Percentiles rank a stretch among this genome's conserved stretches.
phyloP scores from a whole-genome alignment of 1,284 basidiomycete genomes.

The Puccinia horiana region DNA sequence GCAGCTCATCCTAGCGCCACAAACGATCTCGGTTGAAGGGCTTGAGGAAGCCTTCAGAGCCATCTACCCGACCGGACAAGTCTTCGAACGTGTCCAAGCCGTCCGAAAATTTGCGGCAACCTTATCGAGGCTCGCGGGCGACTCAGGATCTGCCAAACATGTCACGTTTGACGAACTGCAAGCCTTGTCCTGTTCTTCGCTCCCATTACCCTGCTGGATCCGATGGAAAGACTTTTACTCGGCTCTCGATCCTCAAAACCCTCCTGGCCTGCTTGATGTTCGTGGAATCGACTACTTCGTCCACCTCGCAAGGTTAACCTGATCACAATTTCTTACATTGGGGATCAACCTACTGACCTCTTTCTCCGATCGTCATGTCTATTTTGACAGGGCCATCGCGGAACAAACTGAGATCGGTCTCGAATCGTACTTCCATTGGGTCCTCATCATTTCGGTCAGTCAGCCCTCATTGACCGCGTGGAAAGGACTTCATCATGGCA shows the following conservation, averaged over 20 bases:
- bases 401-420: background rate
- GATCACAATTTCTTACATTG: background rate
- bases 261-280: background rate
- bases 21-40: background rate
- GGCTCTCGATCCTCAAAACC: background rate
- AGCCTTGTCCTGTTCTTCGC: background rate
- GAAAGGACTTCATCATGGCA: background rate
- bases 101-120: background rate
- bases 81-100: background rate
- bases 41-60: constrained; percentile 11
- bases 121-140: background rate
- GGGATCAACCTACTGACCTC: background rate
- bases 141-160: background rate
- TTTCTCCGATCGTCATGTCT: background rate
- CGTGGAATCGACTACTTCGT: constrained; percentile 27
- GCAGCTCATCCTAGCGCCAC: background rate
- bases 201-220: constrained; percentile 28
- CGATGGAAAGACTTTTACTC: constrained; percentile 40
- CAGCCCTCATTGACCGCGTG: background rate
- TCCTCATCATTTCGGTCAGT: constrained; percentile 13
- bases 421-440: constrained; percentile 44
- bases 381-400: constrained; percentile 1
- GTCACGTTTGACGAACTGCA: constrained; percentile 15
- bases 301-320: constrained; percentile 15
- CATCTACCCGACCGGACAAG: constrained; percentile 5